Base-by-base conservation (phyloP, 176 grass and related monocot species). In the Musa troglodytarum region DNA sequence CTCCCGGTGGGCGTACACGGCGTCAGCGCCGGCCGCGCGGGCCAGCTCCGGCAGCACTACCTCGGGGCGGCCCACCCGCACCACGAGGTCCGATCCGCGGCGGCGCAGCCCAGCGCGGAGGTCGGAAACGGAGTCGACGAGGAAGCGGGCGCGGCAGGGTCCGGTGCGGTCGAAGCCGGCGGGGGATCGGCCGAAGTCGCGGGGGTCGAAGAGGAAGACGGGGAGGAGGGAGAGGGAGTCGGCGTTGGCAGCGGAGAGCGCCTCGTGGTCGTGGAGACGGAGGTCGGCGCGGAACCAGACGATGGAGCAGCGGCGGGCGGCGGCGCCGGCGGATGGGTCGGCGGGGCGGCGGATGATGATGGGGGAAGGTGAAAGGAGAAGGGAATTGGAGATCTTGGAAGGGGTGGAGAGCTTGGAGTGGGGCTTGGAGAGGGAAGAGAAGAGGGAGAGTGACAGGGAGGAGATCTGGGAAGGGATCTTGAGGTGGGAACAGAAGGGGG, bases 251-350 rank as follows among this genome's bases (percentile, higher is more conserved):
- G 76, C 79, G 23, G 92, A 75, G 49, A 99, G 83, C 17, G 86
- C 80, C 84, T 94, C 88, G 61, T 92, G 83, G 86, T 99, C 95
- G 1, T 94, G 95, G 75, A 99, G 80, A 77, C 86, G 88, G 51
- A 99, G 86, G 81, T 99, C 95, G 6, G 81, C 78, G 54, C 91
- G 86, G 76, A 99, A 89, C 95, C 88, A 99, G 1, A 99, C 86
- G 74, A 99, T 82, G 59, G 90, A 86, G 68, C 88, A 88, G 63
- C 95, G 84, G 54, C 95, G 88, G 10, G 74, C 88, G 0, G 84
- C 90, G 11, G 85, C 91, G 11, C 75, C 82, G 22, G 79, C 67
- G 17, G 81, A 78, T 10, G 87, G 84, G 2, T 86, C 82, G 64
- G 84, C 79, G 19, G 82, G 69, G 55, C 75, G 84, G 65, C 84